Evolutionary conservation across 148 eudicot genomes (phyloP), one percentile per base, ranked within the genome.

Genomic region (Hydrangea macrophylla): DNA sequence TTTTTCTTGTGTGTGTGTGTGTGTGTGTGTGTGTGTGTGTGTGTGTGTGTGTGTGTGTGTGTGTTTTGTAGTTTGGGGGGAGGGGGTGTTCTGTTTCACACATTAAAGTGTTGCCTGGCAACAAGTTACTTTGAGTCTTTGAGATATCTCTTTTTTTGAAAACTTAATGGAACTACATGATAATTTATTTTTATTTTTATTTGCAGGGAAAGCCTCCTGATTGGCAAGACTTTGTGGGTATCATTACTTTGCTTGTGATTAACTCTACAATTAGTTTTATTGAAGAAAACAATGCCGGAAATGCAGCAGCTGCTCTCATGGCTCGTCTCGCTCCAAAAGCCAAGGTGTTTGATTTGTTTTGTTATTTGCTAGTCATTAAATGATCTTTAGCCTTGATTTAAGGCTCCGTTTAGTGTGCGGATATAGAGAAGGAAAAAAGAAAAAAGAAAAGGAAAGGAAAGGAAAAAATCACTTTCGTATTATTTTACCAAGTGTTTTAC

Each of bases 241-340:
- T 95, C 75, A 95, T 95, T 55, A 91, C 90, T 25, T 76, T 95
- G 71, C 91, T 95, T 51, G 73, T 95, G 55, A 95, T 95, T 36
- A 95, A 95, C 82, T 95, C 99, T 1, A 95, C 99, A 1, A 95
- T 95, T 58, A 95, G 99, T 83, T 95, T 95, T 30, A 84, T 95
- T 53, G 99, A 95, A 73, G 99, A 95, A 73, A 95, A 95, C 69
- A 95, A 95, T 80, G 99, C 99, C 24, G 99, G 99, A 27, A 95
- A 95, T 80, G 99, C 99, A 27, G 99, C 99, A 39, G 99, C 99
- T 20, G 99, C 99, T 55, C 96, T 95, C 68, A 95, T 95, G 99
- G 99, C 99, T 68, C 82, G 90, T 64, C 92, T 95, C 33, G 97
- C 99, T 70, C 99, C 99, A 18, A 95, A 91, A 82, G 97, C 99